Evolutionary conservation across 768 basidiomycete genomes (phyloP).

Genomic region (Tricholoma sp.): DNA sequence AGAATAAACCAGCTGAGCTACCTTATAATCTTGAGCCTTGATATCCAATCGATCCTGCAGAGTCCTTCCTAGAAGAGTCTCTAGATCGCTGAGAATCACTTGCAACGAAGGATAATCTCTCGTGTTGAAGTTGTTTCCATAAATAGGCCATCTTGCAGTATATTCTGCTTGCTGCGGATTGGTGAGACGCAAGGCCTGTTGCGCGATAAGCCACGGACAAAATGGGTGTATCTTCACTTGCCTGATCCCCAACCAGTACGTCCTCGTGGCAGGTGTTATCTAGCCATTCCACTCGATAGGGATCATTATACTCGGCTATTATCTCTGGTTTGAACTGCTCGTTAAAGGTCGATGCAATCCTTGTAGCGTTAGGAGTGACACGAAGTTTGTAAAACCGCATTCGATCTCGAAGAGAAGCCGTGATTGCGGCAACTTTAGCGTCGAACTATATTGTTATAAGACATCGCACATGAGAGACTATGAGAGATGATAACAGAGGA

Average conservation of each 20-base stretch:
- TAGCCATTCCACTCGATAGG: constrained; percentile 83
- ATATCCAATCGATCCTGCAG: constrained; percentile 62
- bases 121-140: constrained; percentile 78
- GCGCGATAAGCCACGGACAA: constrained; percentile 2
- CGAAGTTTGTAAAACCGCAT: constrained; percentile 85
- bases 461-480: neutral
- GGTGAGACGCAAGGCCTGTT: constrained; percentile 63
- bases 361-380: constrained; percentile 64
- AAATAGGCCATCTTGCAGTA: constrained; percentile 76
- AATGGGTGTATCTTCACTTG: constrained; percentile 16
- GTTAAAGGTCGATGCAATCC: constrained; percentile 74
- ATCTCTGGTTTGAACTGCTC: constrained; percentile 78
- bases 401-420: constrained; percentile 67
- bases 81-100: constrained; percentile 72
- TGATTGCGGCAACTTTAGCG: constrained; percentile 67
- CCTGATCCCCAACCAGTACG: constrained; percentile 68
- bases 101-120: constrained; percentile 70
- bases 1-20: constrained; percentile 32
- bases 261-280: constrained; percentile 43
- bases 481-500: neutral
- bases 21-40: constrained; percentile 51
- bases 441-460: constrained; percentile 49
- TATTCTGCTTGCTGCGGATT: constrained; percentile 68
- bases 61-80: constrained; percentile 56
- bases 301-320: constrained; percentile 83